phyloP scores from a whole-genome alignment of 371 early-diverging fungal genomes.

The Mucor circinelloides region DNA sequence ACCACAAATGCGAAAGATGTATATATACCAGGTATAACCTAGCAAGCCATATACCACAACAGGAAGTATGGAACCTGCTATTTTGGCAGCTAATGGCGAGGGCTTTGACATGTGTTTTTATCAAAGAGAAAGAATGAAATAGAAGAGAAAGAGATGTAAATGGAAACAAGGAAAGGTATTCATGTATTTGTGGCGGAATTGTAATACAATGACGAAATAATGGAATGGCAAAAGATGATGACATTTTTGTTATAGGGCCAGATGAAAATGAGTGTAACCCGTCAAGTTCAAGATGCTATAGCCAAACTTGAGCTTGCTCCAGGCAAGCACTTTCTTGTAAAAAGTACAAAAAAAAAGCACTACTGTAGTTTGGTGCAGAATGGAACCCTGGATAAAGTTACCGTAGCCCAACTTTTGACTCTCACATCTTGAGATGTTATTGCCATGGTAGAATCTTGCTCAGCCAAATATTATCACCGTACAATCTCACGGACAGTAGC shows the following conservation, averaged over 20 bases:
- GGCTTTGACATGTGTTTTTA: conserved; percentile 19
- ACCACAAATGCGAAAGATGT: conserved; percentile 59
- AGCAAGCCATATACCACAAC: conserved; percentile 38
- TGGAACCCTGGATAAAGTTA: too few relatives aligned
- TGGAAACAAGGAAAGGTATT: background rate
- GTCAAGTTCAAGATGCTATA: too few relatives aligned
- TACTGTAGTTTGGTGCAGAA: too few relatives aligned
- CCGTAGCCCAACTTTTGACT: too few relatives aligned
- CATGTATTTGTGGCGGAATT: background rate
- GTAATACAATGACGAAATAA: background rate
- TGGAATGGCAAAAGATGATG: background rate
- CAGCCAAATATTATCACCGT: too few relatives aligned
- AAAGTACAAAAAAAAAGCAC: too few relatives aligned
- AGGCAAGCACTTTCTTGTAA: too few relatives aligned
- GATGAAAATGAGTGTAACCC: too few relatives aligned
- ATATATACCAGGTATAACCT: conserved; percentile 55
- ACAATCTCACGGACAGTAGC: too few relatives aligned
- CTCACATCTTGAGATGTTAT: too few relatives aligned
- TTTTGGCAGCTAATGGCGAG: conserved; percentile 19
- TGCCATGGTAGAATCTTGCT: too few relatives aligned
- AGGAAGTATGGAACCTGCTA: conserved; percentile 34
- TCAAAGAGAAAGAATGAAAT: background rate
- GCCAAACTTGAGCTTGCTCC: too few relatives aligned
- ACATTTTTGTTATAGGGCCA: background rate
- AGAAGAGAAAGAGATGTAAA: background rate